Evolutionary conservation across 805 yeast species (phyloP).

Genomic region (Debaryomyces prosopidis): DNA sequence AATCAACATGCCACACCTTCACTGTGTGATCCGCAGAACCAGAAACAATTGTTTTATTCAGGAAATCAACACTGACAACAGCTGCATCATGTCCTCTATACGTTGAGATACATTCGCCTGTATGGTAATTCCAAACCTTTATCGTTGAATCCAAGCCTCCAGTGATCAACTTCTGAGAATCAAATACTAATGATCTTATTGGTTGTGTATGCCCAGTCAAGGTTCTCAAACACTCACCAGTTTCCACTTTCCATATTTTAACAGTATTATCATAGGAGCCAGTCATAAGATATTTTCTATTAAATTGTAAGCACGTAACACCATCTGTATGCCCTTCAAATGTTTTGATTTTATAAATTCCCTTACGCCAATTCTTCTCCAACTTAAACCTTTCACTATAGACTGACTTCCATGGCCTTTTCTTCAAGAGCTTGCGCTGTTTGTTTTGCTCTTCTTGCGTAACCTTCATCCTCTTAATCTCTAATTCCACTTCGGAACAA

Average conservation of each 20-base stretch:
- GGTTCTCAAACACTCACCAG: slow-evolving; percentile 76
- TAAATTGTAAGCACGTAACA: slow-evolving; percentile 83
- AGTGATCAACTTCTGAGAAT: slow-evolving; percentile 84
- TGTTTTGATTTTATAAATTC: slow-evolving; percentile 59
- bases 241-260: slow-evolving; percentile 88
- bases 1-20: slow-evolving; percentile 95
- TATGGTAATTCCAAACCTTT: slow-evolving; percentile 93
- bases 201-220: slow-evolving; percentile 88
- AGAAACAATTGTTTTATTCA: slow-evolving; percentile 77
- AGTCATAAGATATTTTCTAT: slow-evolving; percentile 72
- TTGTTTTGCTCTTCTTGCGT: slow-evolving; percentile 8
- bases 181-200: slow-evolving; percentile 81
- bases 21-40: slow-evolving; percentile 93
- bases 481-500: slow-evolving; percentile 7
- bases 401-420: slow-evolving; percentile 93
- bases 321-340: slow-evolving; percentile 87
- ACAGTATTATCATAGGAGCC: slow-evolving; percentile 91
- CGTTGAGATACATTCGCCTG: slow-evolving; percentile 92
- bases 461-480: slow-evolving; percentile 9
- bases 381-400: slow-evolving; percentile 88
- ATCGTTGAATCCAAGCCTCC: slow-evolving; percentile 91
- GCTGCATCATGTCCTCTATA: slow-evolving; percentile 90
- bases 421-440: slow-evolving; percentile 17
- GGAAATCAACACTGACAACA: slow-evolving; percentile 81
- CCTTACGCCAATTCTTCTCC: slow-evolving; percentile 94